Evolutionary conservation across 208 protist genomes (phyloP).

Genomic region (Trypanosoma boissoni): DNA sequence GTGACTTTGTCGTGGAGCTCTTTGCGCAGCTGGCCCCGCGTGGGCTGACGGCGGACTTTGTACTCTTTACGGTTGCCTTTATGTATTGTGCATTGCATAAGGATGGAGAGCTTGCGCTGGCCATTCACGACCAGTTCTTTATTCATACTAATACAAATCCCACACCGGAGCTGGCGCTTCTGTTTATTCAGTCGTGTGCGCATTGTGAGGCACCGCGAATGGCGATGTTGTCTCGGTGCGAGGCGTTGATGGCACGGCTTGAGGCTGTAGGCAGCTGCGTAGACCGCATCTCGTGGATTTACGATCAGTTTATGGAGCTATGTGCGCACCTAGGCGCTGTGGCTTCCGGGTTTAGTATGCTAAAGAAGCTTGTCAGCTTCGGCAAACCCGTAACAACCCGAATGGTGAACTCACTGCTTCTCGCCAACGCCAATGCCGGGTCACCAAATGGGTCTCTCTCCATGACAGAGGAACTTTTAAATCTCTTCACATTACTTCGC

Average conservation of each 20-base stretch:
- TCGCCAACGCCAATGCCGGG: slow-evolving; percentile 73
- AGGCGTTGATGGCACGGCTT: slow-evolving; percentile 57
- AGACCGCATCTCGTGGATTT: slow-evolving; percentile 53
- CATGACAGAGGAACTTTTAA: slow-evolving; percentile 69
- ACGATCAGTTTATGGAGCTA: slow-evolving; percentile 85
- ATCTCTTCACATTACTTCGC: slow-evolving; percentile 57
- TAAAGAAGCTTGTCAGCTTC: slow-evolving; percentile 74
- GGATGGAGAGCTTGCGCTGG: slow-evolving; percentile 76
- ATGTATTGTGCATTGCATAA: slow-evolving; percentile 71
- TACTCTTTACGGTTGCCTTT: slow-evolving; percentile 73
- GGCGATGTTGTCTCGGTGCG: slow-evolving; percentile 53
- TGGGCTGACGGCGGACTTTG: slow-evolving; percentile 76
- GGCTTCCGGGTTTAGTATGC: slow-evolving; percentile 54
- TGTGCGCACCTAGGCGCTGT: slow-evolving; percentile 73
- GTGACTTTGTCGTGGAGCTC: slow-evolving; percentile 75
- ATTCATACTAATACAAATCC: slow-evolving; percentile 64
- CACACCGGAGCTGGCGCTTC: slow-evolving; percentile 80
- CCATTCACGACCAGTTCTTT: slow-evolving; percentile 71
- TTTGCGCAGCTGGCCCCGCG: slow-evolving; percentile 63
- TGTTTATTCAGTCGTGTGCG: slow-evolving; percentile 78
- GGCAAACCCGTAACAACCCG: slow-evolving; percentile 79
- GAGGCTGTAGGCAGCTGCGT: slow-evolving; percentile 65
- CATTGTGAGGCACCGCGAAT: slow-evolving; percentile 43
- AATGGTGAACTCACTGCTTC: slow-evolving; percentile 79
- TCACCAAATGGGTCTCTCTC: slow-evolving; percentile 43